Evolutionary conservation across 2,329 filamentous ascomycete genomes (phyloP), one percentile per base, ranked within the genome.

Genomic region (Didymosphaeria variabile): DNA sequence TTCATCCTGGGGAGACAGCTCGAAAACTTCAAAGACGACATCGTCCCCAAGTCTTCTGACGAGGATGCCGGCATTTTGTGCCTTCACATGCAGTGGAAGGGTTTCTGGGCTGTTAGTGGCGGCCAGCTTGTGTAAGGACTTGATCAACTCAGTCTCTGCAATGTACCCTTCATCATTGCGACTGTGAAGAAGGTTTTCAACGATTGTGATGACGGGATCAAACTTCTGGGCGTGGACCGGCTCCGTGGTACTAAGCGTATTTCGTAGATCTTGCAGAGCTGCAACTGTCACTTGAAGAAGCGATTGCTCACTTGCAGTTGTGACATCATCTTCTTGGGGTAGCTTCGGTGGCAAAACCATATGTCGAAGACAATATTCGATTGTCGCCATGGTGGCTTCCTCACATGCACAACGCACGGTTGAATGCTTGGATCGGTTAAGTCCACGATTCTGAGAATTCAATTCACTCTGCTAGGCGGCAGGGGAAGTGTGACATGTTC

Each of bases 311-410:
- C 62, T 23, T 12, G 17, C 29, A 9, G 57, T 19, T 12, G 62
- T 36, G 1, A 44, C 55, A 23, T 81, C 79, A 32, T 75, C 50
- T 6, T 57, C 31, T 52, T 84, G 78, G 0, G 83, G 84, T 0
- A 85, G 71, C 44, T 82, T 76, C 1, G 83, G 81, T 0, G 84
- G 84, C 0, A 86, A 76, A 21, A 85, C 83, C 1, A 85, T 68
- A 65, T 86, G 82, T 40, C 84, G 67, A 40, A 83, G 74, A 2
- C 84, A 61, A 62, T 80, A 82, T 19, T 45, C 42, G 7, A 21
- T 45, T 21, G 42, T 21, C 19, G 42, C 42, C 19, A 45, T 45
- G 19, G 8, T 13, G 17, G 19, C 19, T 44, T n/a, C n/a, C n/a
- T n/a, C n/a, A n/a, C n/a, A n/a, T n/a, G n/a, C n/a, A n/a, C n/a